Conservation (phyloP, 2,329 filamentous ascomycete species). For the Bimuria novae-zelandiae region DNA sequence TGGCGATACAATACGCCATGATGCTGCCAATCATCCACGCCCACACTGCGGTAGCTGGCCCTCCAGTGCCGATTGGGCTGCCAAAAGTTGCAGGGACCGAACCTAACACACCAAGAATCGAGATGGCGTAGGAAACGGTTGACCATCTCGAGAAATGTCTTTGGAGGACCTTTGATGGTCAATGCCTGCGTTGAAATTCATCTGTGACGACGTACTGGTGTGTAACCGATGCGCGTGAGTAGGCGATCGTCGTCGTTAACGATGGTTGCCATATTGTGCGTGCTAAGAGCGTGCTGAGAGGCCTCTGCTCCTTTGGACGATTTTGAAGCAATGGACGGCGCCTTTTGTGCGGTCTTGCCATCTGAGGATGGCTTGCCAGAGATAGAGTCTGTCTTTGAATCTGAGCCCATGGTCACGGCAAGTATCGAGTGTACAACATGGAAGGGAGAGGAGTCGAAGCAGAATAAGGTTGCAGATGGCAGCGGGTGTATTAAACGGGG, state of each 20-base stretch:
- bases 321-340: slow-evolving; percentile 23
- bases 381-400: slow-evolving; percentile 23
- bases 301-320: slow-evolving; percentile 33
- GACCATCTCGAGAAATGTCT: slow-evolving; percentile 70
- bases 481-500: slow-evolving; percentile 31
- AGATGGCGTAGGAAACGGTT: slow-evolving; percentile 68
- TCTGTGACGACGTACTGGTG: slow-evolving; percentile 54
- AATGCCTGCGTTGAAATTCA: slow-evolving; percentile 9
- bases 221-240: slow-evolving; percentile 66
- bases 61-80: slow-evolving; percentile 61
- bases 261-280: slow-evolving; percentile 53
- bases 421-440: slow-evolving; percentile 28
- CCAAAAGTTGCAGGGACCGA: slow-evolving; percentile 68
- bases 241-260: slow-evolving; percentile 64
- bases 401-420: slow-evolving; percentile 37
- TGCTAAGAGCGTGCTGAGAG: slow-evolving; percentile 17
- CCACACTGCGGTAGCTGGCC: slow-evolving; percentile 68
- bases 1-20: slow-evolving; percentile 68
- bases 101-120: slow-evolving; percentile 67
- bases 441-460: slow-evolving; percentile 23
- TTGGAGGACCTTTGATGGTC: slow-evolving; percentile 57
- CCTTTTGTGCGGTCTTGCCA: slow-evolving; percentile 23
- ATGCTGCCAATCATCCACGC: slow-evolving; percentile 67
- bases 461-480: slow-evolving; percentile 18
- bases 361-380: slow-evolving; percentile 13